These are phyloP conservation scores for Fusarium solani-melongenae DNA, from an alignment of 2,329 filamentous ascomycete genomes.

Conservation along the genomic window DNA sequence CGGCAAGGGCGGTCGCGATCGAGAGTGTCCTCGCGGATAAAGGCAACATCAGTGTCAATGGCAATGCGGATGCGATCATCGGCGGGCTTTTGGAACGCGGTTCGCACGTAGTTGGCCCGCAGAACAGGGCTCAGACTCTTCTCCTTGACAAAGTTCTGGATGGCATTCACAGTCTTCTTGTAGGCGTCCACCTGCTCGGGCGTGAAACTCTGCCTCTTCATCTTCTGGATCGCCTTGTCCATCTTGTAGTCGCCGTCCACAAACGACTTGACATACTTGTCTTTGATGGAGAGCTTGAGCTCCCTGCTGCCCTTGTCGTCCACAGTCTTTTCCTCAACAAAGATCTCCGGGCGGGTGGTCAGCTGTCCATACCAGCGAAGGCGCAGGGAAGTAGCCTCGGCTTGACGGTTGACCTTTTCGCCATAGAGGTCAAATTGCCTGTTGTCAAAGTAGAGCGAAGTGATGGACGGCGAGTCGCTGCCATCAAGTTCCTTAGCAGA, in stretches of 20 bases:
- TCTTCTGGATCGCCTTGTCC: constrained; percentile 90
- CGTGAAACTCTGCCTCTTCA: constrained; percentile 80
- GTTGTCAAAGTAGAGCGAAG: constrained; percentile 96
- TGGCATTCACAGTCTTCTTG: constrained; percentile 76
- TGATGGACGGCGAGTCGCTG: constrained; percentile 87
- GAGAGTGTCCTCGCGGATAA: constrained; percentile 83
- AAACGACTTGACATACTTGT: constrained; percentile 91
- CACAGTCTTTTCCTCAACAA: constrained; percentile 90
- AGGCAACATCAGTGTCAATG: constrained; percentile 90
- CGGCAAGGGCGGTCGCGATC: constrained; percentile 88
- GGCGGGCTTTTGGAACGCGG: constrained; percentile 94
- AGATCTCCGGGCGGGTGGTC: constrained; percentile 80
- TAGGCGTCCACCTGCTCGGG: constrained; percentile 75
- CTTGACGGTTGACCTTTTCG: constrained; percentile 81
- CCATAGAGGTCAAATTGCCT: constrained; percentile 86
- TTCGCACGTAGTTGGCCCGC: constrained; percentile 92
- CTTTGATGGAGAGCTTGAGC: constrained; percentile 85
- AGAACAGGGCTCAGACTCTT: constrained; percentile 85
- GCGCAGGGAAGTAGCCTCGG: constrained; percentile 83
- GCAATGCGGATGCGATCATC: constrained; percentile 92
- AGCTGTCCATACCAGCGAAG: constrained; percentile 94
- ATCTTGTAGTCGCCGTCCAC: constrained; percentile 88
- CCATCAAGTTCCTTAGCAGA: constrained; percentile 84
- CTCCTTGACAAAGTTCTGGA: constrained; percentile 83
- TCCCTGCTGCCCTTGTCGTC: constrained; percentile 84